A percentile compares a stretch with the other conserved stretches of the same genome.
Conservation (phyloP, 2,329 filamentous ascomycete genomes). For the Massarina eburnea region DNA sequence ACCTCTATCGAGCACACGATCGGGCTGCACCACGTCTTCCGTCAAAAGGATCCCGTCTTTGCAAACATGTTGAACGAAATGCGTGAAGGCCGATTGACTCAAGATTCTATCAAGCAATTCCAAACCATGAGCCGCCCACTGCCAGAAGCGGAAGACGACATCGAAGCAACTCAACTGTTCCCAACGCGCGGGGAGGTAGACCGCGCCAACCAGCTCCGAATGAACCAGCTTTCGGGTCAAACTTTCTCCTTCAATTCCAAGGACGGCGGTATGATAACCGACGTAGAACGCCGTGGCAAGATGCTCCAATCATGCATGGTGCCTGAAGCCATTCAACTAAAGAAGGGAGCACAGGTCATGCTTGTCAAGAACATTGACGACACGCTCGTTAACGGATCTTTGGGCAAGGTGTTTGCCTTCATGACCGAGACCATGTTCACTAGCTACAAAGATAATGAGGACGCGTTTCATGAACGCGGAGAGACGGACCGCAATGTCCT, state of each 20-base stretch:
- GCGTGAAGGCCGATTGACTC: slow-evolving; percentile 79
- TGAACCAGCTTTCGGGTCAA: slow-evolving; percentile 71
- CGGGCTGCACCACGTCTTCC: slow-evolving; percentile 91
- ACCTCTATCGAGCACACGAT: slow-evolving; percentile 96
- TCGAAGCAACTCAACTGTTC: slow-evolving; percentile 89
- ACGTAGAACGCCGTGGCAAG: slow-evolving; percentile 71
- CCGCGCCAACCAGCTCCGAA: slow-evolving; percentile 73
- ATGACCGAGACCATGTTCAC: slow-evolving; percentile 69
- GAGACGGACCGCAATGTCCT: slow-evolving; percentile 34
- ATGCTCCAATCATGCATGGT: slow-evolving; percentile 91
- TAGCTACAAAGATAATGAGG: slow-evolving; percentile 60
- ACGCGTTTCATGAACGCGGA: slow-evolving; percentile 54
- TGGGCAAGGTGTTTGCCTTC: slow-evolving; percentile 82
- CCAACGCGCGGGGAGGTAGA: slow-evolving; percentile 91
- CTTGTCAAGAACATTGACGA: slow-evolving; percentile 99
- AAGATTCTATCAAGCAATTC: slow-evolving; percentile 77
- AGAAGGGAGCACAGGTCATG: slow-evolving; percentile 96
- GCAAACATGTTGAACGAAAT: slow-evolving; percentile 97
- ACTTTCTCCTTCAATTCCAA: slow-evolving; percentile 68
- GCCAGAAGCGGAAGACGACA: slow-evolving; percentile 66
- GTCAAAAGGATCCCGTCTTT: slow-evolving; percentile 88
- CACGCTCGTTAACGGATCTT: slow-evolving; percentile 86
- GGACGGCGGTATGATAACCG: slow-evolving; percentile 70
- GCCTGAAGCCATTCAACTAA: slow-evolving; percentile 75
- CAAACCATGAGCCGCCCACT: slow-evolving; percentile 67